Conservation (phyloP, 768 basidiomycete species). For the Rhizopogon vinicolor region DNA sequence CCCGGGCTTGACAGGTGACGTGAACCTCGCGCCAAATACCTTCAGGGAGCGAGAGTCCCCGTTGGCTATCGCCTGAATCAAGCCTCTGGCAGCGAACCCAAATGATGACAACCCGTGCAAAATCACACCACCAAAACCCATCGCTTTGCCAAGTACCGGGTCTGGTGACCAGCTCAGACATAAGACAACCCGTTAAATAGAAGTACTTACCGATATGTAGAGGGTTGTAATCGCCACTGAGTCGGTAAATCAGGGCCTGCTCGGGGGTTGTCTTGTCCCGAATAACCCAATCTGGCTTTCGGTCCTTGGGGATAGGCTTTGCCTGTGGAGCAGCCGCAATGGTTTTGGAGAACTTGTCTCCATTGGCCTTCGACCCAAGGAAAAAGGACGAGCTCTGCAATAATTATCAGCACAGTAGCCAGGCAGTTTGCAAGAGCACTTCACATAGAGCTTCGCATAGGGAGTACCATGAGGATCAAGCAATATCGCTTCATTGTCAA, state of each 20-base stretch:
- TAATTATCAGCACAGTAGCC: neutral
- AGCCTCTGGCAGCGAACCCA: conserved; percentile 45
- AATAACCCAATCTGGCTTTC: conserved; percentile 56
- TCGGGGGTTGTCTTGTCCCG: conserved; percentile 59
- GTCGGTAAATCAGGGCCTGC: conserved; percentile 67
- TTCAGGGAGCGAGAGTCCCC: conserved; percentile 59
- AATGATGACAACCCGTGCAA: conserved; percentile 81
- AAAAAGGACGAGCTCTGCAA: conserved; percentile 60
- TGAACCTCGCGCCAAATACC: conserved; percentile 73
- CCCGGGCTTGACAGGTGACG: conserved; percentile 79
- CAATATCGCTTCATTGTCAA: conserved; percentile 59
- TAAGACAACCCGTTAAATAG: neutral
- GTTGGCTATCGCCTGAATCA: conserved; percentile 59
- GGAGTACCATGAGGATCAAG: conserved; percentile 55
- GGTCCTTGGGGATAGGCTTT: conserved; percentile 57
- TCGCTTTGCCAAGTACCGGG: conserved; percentile 62
- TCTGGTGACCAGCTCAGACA: conserved; percentile 35
- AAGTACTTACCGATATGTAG: conserved; percentile 57
- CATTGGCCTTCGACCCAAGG: conserved; percentile 62
- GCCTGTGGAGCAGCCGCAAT: conserved; percentile 58
- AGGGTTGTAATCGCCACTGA: conserved; percentile 78
- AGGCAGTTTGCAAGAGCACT: conserved; percentile 7
- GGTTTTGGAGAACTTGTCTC: conserved; percentile 55
- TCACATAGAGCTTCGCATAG: conserved; percentile 61
- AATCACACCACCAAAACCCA: conserved; percentile 82